phyloP scores from a whole-genome alignment of 257 asterid species.

The Przewalskia tangutica region DNA sequence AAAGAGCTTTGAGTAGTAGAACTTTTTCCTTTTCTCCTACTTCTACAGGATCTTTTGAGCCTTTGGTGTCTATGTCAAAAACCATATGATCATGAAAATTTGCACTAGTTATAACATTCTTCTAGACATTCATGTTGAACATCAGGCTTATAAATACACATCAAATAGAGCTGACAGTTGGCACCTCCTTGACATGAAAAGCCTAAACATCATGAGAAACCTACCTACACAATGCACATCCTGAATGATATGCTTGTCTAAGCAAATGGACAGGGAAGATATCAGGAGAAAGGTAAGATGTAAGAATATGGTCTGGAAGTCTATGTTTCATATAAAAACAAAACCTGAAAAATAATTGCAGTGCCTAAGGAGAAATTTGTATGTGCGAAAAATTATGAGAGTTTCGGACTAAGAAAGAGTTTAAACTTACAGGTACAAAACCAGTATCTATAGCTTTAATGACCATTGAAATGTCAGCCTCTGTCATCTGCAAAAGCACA shows the following conservation, averaged over 20 bases:
- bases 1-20: neutral
- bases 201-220: neutral
- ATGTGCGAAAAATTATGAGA: neutral
- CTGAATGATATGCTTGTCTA: neutral
- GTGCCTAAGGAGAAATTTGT: neutral
- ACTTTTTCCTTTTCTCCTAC: neutral
- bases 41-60: neutral
- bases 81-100: neutral
- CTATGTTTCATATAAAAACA: neutral
- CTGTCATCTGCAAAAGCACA: constrained; percentile 43
- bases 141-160: neutral
- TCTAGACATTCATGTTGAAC: neutral
- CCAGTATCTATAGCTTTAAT: constrained; percentile 58
- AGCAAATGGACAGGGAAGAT: neutral
- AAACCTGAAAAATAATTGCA: neutral
- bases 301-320: neutral
- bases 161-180: neutral
- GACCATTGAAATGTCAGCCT: constrained; percentile 54
- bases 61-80: neutral
- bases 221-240: neutral
- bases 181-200: neutral
- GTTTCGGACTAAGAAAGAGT: neutral
- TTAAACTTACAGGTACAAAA: constrained; percentile 74
- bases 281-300: neutral
- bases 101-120: neutral